Conservation (phyloP, 495 filamentous ascomycete species). For the Pyrenula aspistea region DNA sequence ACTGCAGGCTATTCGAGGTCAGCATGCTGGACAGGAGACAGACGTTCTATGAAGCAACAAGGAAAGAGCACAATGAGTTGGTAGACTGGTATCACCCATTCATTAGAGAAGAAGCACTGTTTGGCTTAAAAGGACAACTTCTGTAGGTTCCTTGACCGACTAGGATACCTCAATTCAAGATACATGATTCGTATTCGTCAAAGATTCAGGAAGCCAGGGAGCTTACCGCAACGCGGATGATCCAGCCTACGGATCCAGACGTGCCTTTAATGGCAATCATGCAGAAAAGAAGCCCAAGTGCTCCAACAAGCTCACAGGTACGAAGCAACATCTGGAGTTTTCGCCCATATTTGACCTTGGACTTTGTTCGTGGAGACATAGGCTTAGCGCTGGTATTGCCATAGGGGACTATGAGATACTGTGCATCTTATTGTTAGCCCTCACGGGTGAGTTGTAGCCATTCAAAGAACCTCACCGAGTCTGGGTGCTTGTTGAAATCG, state of each 20-base stretch:
- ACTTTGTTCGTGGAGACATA: conserved; percentile 60
- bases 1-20: conserved; percentile 71
- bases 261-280: conserved; percentile 61
- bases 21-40: too few relatives aligned
- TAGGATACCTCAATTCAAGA: too few relatives aligned
- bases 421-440: conserved; percentile 11
- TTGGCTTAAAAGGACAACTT: too few relatives aligned
- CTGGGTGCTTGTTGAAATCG: conserved; percentile 69
- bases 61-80: too few relatives aligned
- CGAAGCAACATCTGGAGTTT: conserved; percentile 55
- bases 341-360: conserved; percentile 52
- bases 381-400: conserved; percentile 41
- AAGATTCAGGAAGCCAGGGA: too few relatives aligned
- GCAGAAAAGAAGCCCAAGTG: conserved; percentile 56
- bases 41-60: too few relatives aligned
- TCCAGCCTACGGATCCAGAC: conserved; percentile 51
- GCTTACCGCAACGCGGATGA: conserved; percentile 63
- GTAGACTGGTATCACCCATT: too few relatives aligned
- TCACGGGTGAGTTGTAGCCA: too few relatives aligned
- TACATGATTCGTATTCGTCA: too few relatives aligned
- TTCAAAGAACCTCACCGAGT: conserved; percentile 44
- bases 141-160: too few relatives aligned
- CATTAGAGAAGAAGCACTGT: too few relatives aligned
- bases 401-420: conserved; percentile 35
- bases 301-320: conserved; percentile 48